A percentile compares a stretch with the other conserved stretches of the same genome.
These are phyloP conservation scores for Acanthamoeba sp. DNA, from an alignment of 208 protist genomes.

Conservation along the genomic window DNA sequence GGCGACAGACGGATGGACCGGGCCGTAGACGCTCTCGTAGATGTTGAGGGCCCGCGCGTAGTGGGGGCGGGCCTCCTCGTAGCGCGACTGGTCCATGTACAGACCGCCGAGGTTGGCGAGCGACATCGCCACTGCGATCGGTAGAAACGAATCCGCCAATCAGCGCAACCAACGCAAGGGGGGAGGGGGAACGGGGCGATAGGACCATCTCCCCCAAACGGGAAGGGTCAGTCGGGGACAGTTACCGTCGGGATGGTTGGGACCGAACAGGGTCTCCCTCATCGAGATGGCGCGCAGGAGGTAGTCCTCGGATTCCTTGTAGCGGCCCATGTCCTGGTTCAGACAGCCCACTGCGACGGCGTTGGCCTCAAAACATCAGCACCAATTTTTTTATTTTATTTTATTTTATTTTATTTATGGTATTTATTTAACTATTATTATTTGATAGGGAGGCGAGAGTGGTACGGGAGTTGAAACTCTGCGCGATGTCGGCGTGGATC, in stretches of 20 bases:
- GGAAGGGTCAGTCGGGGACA: no score
- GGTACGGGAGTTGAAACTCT: slow-evolving; percentile 33
- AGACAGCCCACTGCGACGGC: slow-evolving; percentile 51
- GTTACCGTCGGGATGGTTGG: slow-evolving; percentile 54
- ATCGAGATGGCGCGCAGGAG: slow-evolving; percentile 28
- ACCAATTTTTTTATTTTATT: background rate
- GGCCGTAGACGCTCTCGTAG: slow-evolving; percentile 73
- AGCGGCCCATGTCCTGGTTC: slow-evolving; percentile 75
- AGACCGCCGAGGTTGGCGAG: slow-evolving; percentile 35
- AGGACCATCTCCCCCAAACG: no score
- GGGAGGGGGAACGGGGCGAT: no score
- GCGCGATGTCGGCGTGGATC: slow-evolving; percentile 37
- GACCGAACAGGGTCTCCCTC: slow-evolving; percentile 10
- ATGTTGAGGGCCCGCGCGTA: slow-evolving; percentile 57
- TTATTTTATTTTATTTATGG: no score
- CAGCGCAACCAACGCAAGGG: background rate
- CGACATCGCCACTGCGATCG: slow-evolving; percentile 17
- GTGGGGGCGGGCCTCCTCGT: slow-evolving; percentile 28
- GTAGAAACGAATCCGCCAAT: no score
- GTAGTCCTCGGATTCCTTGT: slow-evolving; percentile 28
- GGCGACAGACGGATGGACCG: slow-evolving; percentile 62
- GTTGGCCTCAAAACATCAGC: background rate
- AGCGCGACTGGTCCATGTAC: slow-evolving; percentile 56
- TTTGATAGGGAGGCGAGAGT: background rate
- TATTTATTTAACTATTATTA: no score